Evolutionary conservation across 177 flowering plant species (phyloP), one percentile per base, ranked within the genome.

Genomic region (Telopea speciosissima): DNA sequence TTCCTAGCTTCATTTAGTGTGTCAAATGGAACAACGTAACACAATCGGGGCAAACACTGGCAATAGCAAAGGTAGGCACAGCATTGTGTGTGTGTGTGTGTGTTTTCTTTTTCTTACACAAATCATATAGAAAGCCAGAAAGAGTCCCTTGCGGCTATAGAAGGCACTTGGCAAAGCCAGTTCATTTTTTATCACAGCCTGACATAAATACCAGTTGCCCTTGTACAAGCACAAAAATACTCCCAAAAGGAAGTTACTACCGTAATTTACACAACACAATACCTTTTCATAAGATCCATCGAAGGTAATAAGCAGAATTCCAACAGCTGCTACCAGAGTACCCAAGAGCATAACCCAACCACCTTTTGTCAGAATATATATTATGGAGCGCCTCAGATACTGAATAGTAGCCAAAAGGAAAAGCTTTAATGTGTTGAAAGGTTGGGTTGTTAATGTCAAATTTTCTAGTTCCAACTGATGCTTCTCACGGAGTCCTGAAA

Each of bases 211-310:
- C 23, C n/a, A 16, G 19, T 58, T n/a, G 24, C 8, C 23, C 22
- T 17, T 19, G n/a, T 14, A 54, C 19, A 58, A 58, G 23, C 19
- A 8, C 61, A 58, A 58, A 58, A 9, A n/a, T 19, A 58, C 6
- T 7, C 19, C 24, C 1, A 58, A 58, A 56, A 67, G 12, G 24
- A 52, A 31, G 14, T 25, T 33, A 36, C 69, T 10, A 24, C 56
- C 72, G 5, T 11, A 58, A 65, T 63, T 33, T 33, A 24, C 16
- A 59, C 44, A 36, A 33, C 14, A 5, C 3, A 28, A 21, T 85
- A 96, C 99, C 97, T 93, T 89, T 74, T 84, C 97, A 83, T 91
- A 93, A 73, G 92, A 88, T 58, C 95, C 92, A 76, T 85, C 95
- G 75, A 85, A 67, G 24, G 85, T 83, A 56, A 86, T 49, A 62